These are phyloP conservation scores for Magnaporthiopsis incrustans DNA, from an alignment of 2,329 filamentous ascomycete genomes.

Conservation along the genomic window DNA sequence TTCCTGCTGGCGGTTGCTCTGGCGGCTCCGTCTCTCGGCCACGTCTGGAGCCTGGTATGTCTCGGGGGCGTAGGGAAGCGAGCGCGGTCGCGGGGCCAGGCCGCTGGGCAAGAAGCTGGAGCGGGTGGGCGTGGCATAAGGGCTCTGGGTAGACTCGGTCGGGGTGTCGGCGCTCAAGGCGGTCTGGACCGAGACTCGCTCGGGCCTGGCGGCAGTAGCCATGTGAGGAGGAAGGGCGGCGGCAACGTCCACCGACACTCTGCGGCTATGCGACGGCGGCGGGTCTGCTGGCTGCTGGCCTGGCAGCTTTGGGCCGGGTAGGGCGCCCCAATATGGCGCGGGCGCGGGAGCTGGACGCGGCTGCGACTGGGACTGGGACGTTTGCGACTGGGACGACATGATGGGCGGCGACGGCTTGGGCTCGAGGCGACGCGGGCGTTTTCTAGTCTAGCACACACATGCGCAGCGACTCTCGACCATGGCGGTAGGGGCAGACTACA, in stretches of 20 bases:
- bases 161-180: slow-evolving; percentile 40
- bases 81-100: slow-evolving; percentile 51
- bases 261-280: slow-evolving; percentile 28
- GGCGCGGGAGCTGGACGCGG: slow-evolving; percentile 13
- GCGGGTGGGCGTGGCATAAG: slow-evolving; percentile 45
- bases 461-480: background rate
- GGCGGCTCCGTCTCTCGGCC: slow-evolving; percentile 33
- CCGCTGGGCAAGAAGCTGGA: slow-evolving; percentile 43
- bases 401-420: slow-evolving; percentile 1
- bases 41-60: slow-evolving; percentile 30
- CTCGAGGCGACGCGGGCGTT: background rate
- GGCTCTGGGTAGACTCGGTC: slow-evolving; percentile 51
- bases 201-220: slow-evolving; percentile 34
- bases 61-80: slow-evolving; percentile 39
- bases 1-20: slow-evolving; percentile 33
- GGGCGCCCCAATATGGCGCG: slow-evolving; percentile 50
- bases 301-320: slow-evolving; percentile 38
- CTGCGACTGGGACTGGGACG: slow-evolving; percentile 9
- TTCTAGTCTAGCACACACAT: slow-evolving; percentile 6
- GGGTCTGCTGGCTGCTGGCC: slow-evolving; percentile 9
- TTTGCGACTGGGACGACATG: slow-evolving; percentile 2
- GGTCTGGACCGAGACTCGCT: slow-evolving; percentile 49
- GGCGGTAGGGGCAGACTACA: background rate
- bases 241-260: slow-evolving; percentile 24
- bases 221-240: slow-evolving; percentile 14